A percentile compares a stretch with the other conserved stretches of the same genome.
Evolutionary conservation across 2,329 filamentous ascomycete species (phyloP).

Genomic region (Hortaea werneckii): DNA sequence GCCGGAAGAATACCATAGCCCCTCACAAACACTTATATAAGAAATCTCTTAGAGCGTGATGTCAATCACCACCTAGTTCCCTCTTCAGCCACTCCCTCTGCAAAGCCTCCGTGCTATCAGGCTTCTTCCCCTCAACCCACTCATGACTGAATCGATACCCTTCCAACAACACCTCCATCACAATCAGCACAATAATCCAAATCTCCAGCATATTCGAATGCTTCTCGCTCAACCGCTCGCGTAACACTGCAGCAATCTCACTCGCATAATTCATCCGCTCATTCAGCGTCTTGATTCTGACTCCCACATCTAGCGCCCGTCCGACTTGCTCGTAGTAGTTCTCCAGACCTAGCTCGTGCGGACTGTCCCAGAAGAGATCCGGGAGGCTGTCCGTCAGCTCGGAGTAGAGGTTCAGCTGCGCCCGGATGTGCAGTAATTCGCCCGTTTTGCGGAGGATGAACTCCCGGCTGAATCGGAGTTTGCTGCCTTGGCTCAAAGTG

Average conservation of each 20-base stretch:
- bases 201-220: conserved; percentile 81
- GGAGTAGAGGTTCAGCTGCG: conserved; percentile 91
- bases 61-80: conserved; percentile 9
- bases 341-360: conserved; percentile 79
- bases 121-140: conserved; percentile 34
- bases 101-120: conserved; percentile 31
- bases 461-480: conserved; percentile 53
- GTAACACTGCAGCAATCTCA: conserved; percentile 80
- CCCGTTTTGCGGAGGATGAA: conserved; percentile 92
- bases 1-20: too few relatives aligned
- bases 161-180: conserved; percentile 85
- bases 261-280: conserved; percentile 97
- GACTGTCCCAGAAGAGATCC: conserved; percentile 92
- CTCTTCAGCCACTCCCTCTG: conserved; percentile 28
- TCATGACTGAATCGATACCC: conserved; percentile 64
- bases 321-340: conserved; percentile 93
- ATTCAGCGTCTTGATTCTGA: conserved; percentile 82
- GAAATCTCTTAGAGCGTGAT: too few relatives aligned
- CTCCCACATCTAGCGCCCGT: conserved; percentile 77
- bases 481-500: conserved; percentile 59
- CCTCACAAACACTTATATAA: too few relatives aligned
- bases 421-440: conserved; percentile 77
- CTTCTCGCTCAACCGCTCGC: conserved; percentile 82
- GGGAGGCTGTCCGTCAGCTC: conserved; percentile 91
- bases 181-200: conserved; percentile 91